Conservation (phyloP, 2,329 filamentous ascomycete genomes). For the Diaporthe sp. region DNA sequence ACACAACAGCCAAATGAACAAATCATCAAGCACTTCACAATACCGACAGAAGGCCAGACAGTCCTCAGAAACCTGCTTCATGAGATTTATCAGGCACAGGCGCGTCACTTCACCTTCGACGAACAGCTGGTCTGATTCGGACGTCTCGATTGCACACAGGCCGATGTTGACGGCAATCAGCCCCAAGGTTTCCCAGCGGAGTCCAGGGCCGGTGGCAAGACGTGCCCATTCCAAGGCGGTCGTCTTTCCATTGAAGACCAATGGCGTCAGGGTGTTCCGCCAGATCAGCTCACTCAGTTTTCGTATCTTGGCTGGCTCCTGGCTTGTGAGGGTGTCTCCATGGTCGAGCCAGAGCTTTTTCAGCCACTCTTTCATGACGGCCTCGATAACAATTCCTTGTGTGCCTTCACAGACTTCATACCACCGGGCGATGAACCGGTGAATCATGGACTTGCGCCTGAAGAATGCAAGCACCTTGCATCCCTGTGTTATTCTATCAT, state of each 20-base stretch:
- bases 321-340: constrained; percentile 45
- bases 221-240: constrained; percentile 46
- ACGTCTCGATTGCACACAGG: constrained; percentile 44
- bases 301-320: constrained; percentile 49
- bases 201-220: constrained; percentile 46
- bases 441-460: constrained; percentile 46
- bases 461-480: constrained; percentile 49
- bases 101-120: constrained; percentile 46
- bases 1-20: constrained; percentile 49
- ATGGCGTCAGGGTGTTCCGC: constrained; percentile 49
- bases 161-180: constrained; percentile 48
- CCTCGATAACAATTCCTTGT: constrained; percentile 44
- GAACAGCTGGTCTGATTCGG: constrained; percentile 45
- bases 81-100: constrained; percentile 45
- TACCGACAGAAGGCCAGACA: constrained; percentile 50
- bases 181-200: constrained; percentile 52
- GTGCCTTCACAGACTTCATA: constrained; percentile 47
- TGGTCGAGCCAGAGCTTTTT: constrained; percentile 46
- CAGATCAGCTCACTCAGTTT: constrained; percentile 49
- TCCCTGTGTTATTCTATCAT: constrained; percentile 48
- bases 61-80: constrained; percentile 46
- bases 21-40: constrained; percentile 48
- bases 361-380: constrained; percentile 51
- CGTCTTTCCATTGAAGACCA: constrained; percentile 46
- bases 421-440: constrained; percentile 46